Percentiles rank a stretch among this genome's conserved stretches.
Conservation (phyloP, 2,329 filamentous ascomycete genomes). For the Ceratocystiopsis sp. region DNA sequence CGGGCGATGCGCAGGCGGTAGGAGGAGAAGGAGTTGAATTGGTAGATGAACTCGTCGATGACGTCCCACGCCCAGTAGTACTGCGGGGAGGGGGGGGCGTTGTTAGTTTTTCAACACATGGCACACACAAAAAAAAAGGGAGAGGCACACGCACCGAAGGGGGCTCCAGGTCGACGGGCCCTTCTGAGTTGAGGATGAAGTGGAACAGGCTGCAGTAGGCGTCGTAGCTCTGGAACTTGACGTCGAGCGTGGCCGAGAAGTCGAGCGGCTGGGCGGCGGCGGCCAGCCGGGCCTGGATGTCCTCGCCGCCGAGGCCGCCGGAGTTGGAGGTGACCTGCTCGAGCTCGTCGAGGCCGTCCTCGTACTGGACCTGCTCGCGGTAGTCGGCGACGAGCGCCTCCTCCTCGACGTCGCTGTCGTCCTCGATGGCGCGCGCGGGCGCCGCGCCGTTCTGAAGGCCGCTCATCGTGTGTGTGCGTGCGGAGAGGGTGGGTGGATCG, state of each 20-base stretch:
- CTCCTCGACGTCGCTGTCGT: conserved; percentile 91
- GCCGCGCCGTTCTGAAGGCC: conserved; percentile 43
- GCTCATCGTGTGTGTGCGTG: conserved; percentile 32
- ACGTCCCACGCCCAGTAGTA: conserved; percentile 99
- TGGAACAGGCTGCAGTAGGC: conserved; percentile 99
- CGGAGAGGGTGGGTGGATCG: no score
- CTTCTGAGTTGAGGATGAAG: conserved; percentile 97
- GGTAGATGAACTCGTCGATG: conserved; percentile 99
- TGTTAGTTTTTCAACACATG: no score
- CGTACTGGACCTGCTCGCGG: conserved; percentile 88
- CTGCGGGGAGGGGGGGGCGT: no score
- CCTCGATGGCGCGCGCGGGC: conserved; percentile 44
- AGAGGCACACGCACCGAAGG: conserved; percentile 48
- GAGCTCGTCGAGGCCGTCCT: conserved; percentile 68
- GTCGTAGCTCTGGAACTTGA: conserved; percentile 98
- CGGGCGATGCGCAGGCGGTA: conserved; percentile 87
- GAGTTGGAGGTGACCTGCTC: conserved; percentile 55
- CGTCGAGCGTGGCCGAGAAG: conserved; percentile 87
- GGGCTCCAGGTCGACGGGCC: conserved; percentile 92
- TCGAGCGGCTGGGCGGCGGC: conserved; percentile 90
- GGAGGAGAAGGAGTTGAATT: conserved; percentile 98
- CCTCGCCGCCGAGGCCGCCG: conserved; percentile 62
- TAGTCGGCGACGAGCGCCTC: conserved; percentile 92
- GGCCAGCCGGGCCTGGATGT: conserved; percentile 81
- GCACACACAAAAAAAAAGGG: no score